Evolutionary conservation across 1,284 basidiomycete genomes (phyloP), one percentile per base, ranked within the genome.

Genomic region (Inonotus hispidus): DNA sequence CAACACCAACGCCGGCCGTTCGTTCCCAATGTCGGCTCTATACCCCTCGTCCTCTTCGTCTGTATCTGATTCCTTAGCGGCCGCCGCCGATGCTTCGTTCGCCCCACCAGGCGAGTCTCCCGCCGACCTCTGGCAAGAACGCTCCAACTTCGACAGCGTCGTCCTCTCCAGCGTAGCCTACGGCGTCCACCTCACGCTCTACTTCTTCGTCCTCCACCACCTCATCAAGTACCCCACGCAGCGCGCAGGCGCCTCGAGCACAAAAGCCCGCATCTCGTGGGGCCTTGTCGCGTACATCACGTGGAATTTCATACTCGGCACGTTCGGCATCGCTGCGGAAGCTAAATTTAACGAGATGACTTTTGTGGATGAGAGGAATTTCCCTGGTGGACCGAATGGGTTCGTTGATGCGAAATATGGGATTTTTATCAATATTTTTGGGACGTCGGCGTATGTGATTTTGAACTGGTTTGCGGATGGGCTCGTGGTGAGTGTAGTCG

Each of bases 401-500:
- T 63, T 60, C 23, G 58, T 63, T 11, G 41, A 21, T 2, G 45
- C 37, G 29, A 29, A 60, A 21, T 63, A 63, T 39, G 62, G 62
- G 10, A 55, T 57, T 32, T 58, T 61, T 46, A 43, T 57, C 23
- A 61, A 60, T 46, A 63, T 63, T 13, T 63, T 63, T 37, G 62
- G 59, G 19, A 63, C 58, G 11, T 43, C 43, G n/a, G 62, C 62
- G 39, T 66, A 65, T 55, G 59, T 66, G 14, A 43, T 62, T 23
- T 47, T 61, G 21, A 61, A 58, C 21, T 68, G 63, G 64, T 63
- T 66, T 46, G 62, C 63, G 39, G 67, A 68, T 59, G 67, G 58
- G 11, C 53, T 68, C 8, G 53, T 68, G 57, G 66, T 68, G 21
- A 46, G 61, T 59, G 16, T n/a, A n/a, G n/a, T n/a, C n/a, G n/a